phyloP scores from a whole-genome alignment of 2,329 filamentous ascomycete species.

The Talaromyces amestolkiae region DNA sequence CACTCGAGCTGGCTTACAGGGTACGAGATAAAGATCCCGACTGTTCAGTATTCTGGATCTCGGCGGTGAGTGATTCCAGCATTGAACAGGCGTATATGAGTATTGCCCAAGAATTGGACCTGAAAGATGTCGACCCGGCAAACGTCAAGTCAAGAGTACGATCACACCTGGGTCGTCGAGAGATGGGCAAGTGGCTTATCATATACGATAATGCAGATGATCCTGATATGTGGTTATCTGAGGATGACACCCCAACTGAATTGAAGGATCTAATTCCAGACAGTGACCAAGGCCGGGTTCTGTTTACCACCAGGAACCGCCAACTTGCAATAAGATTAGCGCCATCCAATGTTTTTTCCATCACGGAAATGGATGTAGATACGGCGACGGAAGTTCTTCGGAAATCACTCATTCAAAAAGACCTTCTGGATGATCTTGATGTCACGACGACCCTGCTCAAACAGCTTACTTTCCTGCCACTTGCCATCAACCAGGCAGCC shows the following conservation, averaged over 20 bases:
- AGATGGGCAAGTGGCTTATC: constrained; percentile 25
- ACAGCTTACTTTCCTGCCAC: constrained; percentile 28
- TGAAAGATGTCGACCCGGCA: not conserved
- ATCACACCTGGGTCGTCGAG: constrained; percentile 18
- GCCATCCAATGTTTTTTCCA: constrained; percentile 21
- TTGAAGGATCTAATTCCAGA: constrained; percentile 21
- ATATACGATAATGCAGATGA: constrained; percentile 29
- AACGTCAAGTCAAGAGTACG: constrained; percentile 15
- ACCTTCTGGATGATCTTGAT: constrained; percentile 20
- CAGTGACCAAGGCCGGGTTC: constrained; percentile 26
- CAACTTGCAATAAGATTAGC: constrained; percentile 23
- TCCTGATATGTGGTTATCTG: constrained; percentile 20
- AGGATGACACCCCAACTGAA: not conserved
- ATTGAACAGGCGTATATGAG: constrained; percentile 21
- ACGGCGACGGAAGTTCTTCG: constrained; percentile 19
- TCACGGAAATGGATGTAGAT: constrained; percentile 20
- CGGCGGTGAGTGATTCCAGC: not conserved
- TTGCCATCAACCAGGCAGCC: constrained; percentile 34
- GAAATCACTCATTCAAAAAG: not conserved
- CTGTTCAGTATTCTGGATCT: constrained; percentile 17
- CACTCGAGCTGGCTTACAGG: not conserved
- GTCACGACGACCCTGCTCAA: constrained; percentile 21
- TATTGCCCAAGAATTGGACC: constrained; percentile 10
- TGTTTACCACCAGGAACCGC: constrained; percentile 30
- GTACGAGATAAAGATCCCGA: constrained; percentile 8